Percentiles rank a stretch among this genome's conserved stretches.
phyloP scores from a whole-genome alignment of 1,284 basidiomycete genomes.

The Heterobasidion parviporum region DNA sequence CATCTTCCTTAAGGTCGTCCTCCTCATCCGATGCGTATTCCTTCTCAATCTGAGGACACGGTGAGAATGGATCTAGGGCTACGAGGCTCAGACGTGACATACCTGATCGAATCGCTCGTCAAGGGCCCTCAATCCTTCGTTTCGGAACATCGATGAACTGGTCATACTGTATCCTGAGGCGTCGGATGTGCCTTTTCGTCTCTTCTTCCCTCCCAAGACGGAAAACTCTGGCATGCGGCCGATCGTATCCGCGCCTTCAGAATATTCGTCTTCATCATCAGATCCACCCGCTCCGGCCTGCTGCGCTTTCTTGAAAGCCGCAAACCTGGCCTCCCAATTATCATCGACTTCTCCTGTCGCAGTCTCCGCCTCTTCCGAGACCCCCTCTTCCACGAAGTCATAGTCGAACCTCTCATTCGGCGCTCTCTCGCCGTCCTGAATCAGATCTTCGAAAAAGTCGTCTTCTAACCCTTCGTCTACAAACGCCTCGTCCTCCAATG shows the following conservation, averaged over 20 bases:
- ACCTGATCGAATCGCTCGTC: conserved; percentile 95
- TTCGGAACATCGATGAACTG: conserved; percentile 92
- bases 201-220: conserved; percentile 72
- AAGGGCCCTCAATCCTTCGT: conserved; percentile 79
- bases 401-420: conserved; percentile 49
- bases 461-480: conserved; percentile 70
- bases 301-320: conserved; percentile 59
- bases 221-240: conserved; percentile 60
- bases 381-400: conserved; percentile 66
- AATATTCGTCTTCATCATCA: conserved; percentile 35
- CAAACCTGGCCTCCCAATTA: conserved; percentile 72
- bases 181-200: conserved; percentile 71
- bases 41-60: conserved; percentile 50
- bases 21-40: conserved; percentile 67
- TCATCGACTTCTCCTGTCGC: conserved; percentile 22
- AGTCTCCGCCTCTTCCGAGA: conserved; percentile 20
- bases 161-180: conserved; percentile 96
- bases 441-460: conserved; percentile 67
- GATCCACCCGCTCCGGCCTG: conserved; percentile 23
- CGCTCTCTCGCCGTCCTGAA: conserved; percentile 64
- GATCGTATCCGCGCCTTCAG: conserved; percentile 80
- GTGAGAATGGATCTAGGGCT: neutral
- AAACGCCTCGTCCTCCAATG: conserved; percentile 94
- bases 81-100: conserved; percentile 13
- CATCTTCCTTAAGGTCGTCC: conserved; percentile 38